These are phyloP conservation scores for Passalora sequoiae DNA, from an alignment of 2,329 filamentous ascomycete genomes.

Conservation along the genomic window DNA sequence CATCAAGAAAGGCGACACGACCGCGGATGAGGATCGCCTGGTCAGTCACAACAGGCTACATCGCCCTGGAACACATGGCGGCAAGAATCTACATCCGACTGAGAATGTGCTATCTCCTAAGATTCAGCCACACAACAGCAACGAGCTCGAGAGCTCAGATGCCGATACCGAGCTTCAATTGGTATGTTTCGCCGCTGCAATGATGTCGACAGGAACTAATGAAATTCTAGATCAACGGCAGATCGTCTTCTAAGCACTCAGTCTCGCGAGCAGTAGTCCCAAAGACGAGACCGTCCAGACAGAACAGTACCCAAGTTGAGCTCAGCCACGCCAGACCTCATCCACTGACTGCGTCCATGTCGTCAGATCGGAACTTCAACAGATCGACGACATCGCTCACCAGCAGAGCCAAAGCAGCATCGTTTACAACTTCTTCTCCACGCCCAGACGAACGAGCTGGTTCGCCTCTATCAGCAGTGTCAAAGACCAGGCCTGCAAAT, in stretches of 20 bases:
- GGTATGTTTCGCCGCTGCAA: too few relatives aligned
- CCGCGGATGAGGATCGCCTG: slow-evolving; percentile 84
- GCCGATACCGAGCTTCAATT: slow-evolving; percentile 34
- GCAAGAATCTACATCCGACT: slow-evolving; percentile 85
- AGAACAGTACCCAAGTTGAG: slow-evolving; percentile 39
- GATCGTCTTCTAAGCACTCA: slow-evolving; percentile 31
- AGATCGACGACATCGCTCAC: slow-evolving; percentile 25
- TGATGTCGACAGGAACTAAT: too few relatives aligned
- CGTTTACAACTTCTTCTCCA: slow-evolving; percentile 26
- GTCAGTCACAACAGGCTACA: slow-evolving; percentile 76
- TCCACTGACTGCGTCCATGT: slow-evolving; percentile 29
- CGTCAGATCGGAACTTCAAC: slow-evolving; percentile 25
- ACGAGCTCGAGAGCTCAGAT: slow-evolving; percentile 31
- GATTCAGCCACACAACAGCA: slow-evolving; percentile 26
- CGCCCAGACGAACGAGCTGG: slow-evolving; percentile 25
- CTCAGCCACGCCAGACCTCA: slow-evolving; percentile 27
- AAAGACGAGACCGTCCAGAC: slow-evolving; percentile 33
- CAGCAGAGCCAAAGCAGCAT: slow-evolving; percentile 18
- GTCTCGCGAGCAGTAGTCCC: slow-evolving; percentile 19
- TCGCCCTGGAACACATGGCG: slow-evolving; percentile 51
- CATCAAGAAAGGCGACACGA: slow-evolving; percentile 79
- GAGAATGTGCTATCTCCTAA: slow-evolving; percentile 78
- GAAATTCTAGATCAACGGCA: too few relatives aligned
- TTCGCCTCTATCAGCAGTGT: slow-evolving; percentile 29
- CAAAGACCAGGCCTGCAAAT: slow-evolving; percentile 23